Conservation (phyloP, 192 early-diverging fungal genomes). For the Gaertneriomyces semiglobifer region DNA sequence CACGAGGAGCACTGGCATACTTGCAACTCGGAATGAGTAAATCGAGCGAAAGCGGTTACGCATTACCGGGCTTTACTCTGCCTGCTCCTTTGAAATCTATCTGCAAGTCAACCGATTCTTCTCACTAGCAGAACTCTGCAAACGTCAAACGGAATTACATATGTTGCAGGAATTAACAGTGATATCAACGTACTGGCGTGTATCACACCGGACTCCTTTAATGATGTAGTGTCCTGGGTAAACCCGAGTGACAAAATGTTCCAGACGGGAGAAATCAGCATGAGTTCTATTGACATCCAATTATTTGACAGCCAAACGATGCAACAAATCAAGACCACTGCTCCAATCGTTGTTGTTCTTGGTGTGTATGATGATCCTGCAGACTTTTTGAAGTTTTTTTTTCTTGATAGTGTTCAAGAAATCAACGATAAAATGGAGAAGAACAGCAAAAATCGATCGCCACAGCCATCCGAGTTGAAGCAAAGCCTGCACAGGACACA, state of each 20-base stretch:
- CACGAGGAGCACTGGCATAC: neutral
- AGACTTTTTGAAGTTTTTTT: neutral
- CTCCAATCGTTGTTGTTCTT: neutral
- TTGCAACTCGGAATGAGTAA: slow-evolving; percentile 6
- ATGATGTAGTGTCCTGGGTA: slow-evolving; percentile 6
- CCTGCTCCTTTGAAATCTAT: neutral
- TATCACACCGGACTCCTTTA: neutral
- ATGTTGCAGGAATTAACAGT: neutral
- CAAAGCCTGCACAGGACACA: neutral
- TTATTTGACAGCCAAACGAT: neutral
- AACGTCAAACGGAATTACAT: neutral
- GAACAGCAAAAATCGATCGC: neutral
- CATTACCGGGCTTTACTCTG: neutral
- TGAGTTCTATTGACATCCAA: slow-evolving; percentile 3
- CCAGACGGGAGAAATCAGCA: neutral
- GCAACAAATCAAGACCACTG: neutral
- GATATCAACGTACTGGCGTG: slow-evolving; percentile 5
- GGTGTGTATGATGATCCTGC: slow-evolving; percentile 10
- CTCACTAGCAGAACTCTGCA: neutral
- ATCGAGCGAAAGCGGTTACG: neutral
- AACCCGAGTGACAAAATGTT: slow-evolving; percentile 5
- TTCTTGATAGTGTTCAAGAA: slow-evolving; percentile 6
- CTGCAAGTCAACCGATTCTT: neutral
- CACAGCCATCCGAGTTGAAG: neutral
- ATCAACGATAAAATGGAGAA: neutral